Base-by-base conservation (phyloP, 129 eudicot genomes). In the Escallonia herrerae region DNA sequence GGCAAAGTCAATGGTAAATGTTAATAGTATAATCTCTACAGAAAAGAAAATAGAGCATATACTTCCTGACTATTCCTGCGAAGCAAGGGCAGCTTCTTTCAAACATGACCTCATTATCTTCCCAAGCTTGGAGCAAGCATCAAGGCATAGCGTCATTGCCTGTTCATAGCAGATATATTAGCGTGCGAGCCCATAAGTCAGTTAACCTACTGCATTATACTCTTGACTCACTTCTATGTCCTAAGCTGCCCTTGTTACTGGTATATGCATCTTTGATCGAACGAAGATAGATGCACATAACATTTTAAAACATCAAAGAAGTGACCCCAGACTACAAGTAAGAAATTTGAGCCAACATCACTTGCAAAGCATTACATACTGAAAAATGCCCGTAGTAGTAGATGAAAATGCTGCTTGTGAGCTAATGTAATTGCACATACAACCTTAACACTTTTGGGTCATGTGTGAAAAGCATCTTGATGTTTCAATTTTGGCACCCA, bases 91-190 rank as follows among this genome's bases (percentile, higher is more conserved):
- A 57, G 94, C 82, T 76, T 94, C 88, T 79, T 89, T 94, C 69
- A 94, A 73, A 74, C 88, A 89, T 6, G 90, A 74, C 41, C 99
- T 84, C 93, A 89, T 86, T 68, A 89, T 78, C 70, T 81, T 79
- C 74, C 91, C 99, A 8, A 94, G 90, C 83, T 86, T 89, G 7
- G 85, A 79, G 68, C 95, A 84, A 15, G 99, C 97, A 72, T 76
- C 87, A 52, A 94, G 86, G 56, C 99, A 94, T n/a, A 89, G 72
- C 60, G 76, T 83, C 95, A 89, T 82, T 72, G 86, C 97, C 96
- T 93, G 95, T 71, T 57, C 70, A 65, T 14, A 15, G 43, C 60
- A 15, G 50, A 2, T 14, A 46, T 56, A 9, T 55, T 43, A 72
- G 58, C 58, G 43, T 14, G 6, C 42, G 33, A 22, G 33, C 1